phyloP scores from a whole-genome alignment of 208 protist species.

The Acanthamoeba quina region DNA sequence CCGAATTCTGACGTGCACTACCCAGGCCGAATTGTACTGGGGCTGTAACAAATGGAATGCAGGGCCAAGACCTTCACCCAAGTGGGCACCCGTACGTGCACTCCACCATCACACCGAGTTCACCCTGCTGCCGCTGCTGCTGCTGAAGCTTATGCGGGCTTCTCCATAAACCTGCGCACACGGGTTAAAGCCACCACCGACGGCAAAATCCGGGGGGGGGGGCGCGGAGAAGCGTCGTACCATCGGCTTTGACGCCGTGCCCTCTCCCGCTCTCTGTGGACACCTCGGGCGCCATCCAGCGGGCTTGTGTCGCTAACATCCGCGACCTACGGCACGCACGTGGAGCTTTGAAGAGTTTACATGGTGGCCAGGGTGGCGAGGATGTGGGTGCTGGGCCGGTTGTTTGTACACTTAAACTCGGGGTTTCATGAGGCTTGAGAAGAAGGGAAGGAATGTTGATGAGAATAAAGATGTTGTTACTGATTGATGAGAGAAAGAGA shows the following conservation, averaged over 20 bases:
- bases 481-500: too few species aligned
- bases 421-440: too few species aligned
- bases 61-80: slow-evolving; percentile 37
- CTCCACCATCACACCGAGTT: background rate
- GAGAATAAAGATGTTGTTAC: too few species aligned
- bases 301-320: too few species aligned
- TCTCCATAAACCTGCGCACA: too few species aligned
- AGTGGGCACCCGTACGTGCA: slow-evolving; percentile 20
- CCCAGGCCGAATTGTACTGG: too few species aligned
- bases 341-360: background rate
- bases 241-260: slow-evolving; percentile 55
- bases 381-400: background rate
- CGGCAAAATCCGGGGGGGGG: background rate
- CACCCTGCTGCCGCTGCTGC: too few species aligned
- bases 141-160: too few species aligned
- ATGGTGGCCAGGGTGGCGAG: slow-evolving; percentile 31
- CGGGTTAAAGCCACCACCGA: background rate
- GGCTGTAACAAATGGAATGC: too few species aligned
- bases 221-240: background rate
- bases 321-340: too few species aligned
- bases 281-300: slow-evolving; percentile 49
- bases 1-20: too few species aligned
- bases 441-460: too few species aligned
- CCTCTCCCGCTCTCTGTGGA: background rate
- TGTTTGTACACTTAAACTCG: slow-evolving; percentile 52